phyloP scores from a whole-genome alignment of 306 rosid genomes.

The Prunus kanzakura region DNA sequence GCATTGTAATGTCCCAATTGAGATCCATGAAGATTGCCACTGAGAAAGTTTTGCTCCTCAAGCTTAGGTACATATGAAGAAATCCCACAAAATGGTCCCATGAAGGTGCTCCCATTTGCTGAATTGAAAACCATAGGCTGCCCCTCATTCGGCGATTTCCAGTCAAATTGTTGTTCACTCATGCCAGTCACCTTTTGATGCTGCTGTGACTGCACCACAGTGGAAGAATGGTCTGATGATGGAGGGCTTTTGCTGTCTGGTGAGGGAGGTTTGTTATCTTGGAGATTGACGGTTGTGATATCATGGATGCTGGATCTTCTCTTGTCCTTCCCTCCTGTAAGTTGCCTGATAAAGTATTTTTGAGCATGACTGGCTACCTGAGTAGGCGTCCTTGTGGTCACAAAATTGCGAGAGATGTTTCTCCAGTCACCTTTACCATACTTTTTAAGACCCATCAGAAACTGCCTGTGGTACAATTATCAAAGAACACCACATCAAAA shows the following conservation, averaged over 20 bases:
- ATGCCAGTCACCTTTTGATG: conserved; percentile 28
- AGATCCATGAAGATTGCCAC: conserved; percentile 43
- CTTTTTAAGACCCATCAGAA: conserved; percentile 86
- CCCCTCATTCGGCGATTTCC: conserved; percentile 37
- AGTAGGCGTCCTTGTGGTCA: conserved; percentile 86
- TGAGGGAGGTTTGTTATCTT: conserved; percentile 44
- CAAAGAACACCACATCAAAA: conserved; percentile 16
- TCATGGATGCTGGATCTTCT: conserved; percentile 95
- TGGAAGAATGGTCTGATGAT: conserved; percentile 29
- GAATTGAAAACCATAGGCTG: conserved; percentile 42
- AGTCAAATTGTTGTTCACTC: conserved; percentile 49
- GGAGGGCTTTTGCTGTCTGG: conserved; percentile 35
- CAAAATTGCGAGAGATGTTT: conserved; percentile 77
- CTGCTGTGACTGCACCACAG: conserved; percentile 33
- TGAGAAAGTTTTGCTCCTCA: conserved; percentile 47
- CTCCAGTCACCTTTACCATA: conserved; percentile 98
- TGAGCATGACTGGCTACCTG: conserved; percentile 98
- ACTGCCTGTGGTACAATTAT: conserved; percentile 51
- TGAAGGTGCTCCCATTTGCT: conserved; percentile 39
- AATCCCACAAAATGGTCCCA: conserved; percentile 49
- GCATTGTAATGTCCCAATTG: conserved; percentile 49
- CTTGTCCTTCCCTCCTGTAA: conserved; percentile 77
- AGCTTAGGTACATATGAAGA: conserved; percentile 48
- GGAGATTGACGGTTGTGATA: conserved; percentile 70
- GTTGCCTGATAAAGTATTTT: conserved; percentile 77